A percentile compares a stretch with the other conserved stretches of the same genome.
Conservation (phyloP, 1,284 basidiomycete genomes). For the Boletus albobrunnescens region DNA sequence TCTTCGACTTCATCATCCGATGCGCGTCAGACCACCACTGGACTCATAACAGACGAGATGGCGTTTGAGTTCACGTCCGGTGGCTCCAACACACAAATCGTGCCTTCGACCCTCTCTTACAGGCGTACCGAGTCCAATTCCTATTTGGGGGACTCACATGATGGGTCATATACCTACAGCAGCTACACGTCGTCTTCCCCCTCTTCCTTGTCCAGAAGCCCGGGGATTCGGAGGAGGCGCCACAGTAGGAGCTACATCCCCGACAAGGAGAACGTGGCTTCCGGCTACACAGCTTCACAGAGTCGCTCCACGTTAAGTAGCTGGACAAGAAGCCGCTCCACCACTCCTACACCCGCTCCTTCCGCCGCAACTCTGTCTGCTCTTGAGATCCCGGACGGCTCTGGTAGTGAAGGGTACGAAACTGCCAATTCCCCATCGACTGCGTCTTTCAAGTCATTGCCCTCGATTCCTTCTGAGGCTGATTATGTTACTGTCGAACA, state of each 20-base stretch:
- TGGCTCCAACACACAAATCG: constrained; percentile 42
- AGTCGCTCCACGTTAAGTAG: constrained; percentile 35
- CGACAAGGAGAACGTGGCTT: constrained; percentile 52
- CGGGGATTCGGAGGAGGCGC: constrained; percentile 53
- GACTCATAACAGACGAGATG: constrained; percentile 36
- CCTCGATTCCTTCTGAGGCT: constrained; percentile 50
- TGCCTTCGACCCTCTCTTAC: constrained; percentile 52
- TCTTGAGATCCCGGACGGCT: constrained; percentile 31
- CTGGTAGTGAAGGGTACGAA: constrained; percentile 34
- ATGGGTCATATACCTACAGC: constrained; percentile 35
- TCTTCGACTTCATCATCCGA: constrained; percentile 30
- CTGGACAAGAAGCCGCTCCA: constrained; percentile 35
- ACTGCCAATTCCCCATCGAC: constrained; percentile 39
- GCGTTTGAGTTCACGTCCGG: constrained; percentile 38
- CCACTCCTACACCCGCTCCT: constrained; percentile 29
- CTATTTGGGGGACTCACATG: constrained; percentile 55
- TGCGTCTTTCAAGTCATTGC: constrained; percentile 42
- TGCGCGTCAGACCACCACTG: constrained; percentile 32
- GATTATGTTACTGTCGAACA: constrained; percentile 52
- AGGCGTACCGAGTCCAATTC: constrained; percentile 54
- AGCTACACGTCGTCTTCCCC: constrained; percentile 33
- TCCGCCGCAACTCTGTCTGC: constrained; percentile 27
- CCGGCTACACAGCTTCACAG: constrained; percentile 30
- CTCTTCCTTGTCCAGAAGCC: constrained; percentile 49
- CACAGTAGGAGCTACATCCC: constrained; percentile 39